Evolutionary conservation across 352 stramenopile genomes (phyloP), one percentile per base, ranked within the genome.

Genomic region (Phytophthora rubi): DNA sequence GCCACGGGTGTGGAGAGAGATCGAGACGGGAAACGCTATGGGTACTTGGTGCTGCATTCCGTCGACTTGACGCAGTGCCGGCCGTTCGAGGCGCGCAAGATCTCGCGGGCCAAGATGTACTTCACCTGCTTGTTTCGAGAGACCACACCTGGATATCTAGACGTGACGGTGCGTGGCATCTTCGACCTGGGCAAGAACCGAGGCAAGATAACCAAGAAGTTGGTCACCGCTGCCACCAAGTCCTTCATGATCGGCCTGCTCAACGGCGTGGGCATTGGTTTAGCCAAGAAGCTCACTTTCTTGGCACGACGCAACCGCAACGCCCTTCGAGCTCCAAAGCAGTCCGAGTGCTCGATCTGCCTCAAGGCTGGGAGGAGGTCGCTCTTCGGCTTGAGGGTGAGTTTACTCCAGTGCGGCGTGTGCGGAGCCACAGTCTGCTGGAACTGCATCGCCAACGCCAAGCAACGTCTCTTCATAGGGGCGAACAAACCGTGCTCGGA

Each of bases 241-340:
- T 76, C 72, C 1, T 49, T 86, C 15, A 76, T 81, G 57, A 64
- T 77, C 4, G 76, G 77, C 10, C 33, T 83, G 37, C 59, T 88
- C n/a, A 81, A 78, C 30, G 77, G 76, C 10, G 71, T 85, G 13
- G 67, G 68, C 6, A 80, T 75, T n/a, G 71, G 77, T 0, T 62
- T 81, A 51, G 75, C 80, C 58, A 87, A 87, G 70, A 87, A 85
- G 58, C 65, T 87, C 16, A 88, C 78, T 0, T 62, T 86, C 16
- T 16, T 88, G 32, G 64, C 66, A 16, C 64, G 68, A 32, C 62
- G 60, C 21, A 72, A 72, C 18, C 59, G 48, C 9, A 18, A 23
- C 6, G 28, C 9, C 4, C 60, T 70, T 21, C 63, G 23, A n/a
- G 44, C 15, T 6, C 37, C 44, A 0, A 72, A 62, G 21, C 65